Percentiles rank a stretch among this genome's conserved stretches.
These are phyloP conservation scores for Penicillium crustosum DNA, from an alignment of 2,329 filamentous ascomycete genomes.

Conservation along the genomic window DNA sequence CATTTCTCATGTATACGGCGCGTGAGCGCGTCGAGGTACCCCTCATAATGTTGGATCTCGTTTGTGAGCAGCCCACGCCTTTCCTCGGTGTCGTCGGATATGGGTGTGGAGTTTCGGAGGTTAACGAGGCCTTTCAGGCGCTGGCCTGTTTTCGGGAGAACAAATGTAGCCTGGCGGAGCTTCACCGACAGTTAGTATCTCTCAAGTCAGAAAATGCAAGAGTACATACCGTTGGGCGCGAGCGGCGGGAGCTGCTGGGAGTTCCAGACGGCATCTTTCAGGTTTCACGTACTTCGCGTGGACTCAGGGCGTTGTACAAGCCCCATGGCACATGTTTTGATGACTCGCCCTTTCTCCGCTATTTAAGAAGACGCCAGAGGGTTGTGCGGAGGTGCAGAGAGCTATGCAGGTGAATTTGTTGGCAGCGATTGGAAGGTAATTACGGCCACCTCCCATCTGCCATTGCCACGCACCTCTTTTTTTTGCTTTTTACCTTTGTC, in stretches of 20 bases:
- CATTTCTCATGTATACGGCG: slow-evolving; percentile 38
- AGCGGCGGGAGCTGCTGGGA: slow-evolving; percentile 34
- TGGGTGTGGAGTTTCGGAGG: slow-evolving; percentile 56
- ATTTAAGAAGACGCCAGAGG: slow-evolving; percentile 1
- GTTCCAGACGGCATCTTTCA: slow-evolving; percentile 31
- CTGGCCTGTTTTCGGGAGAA: slow-evolving; percentile 82
- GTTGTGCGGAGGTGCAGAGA: slow-evolving; percentile 7
- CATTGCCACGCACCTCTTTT: slow-evolving; percentile 16
- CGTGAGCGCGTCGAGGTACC: slow-evolving; percentile 19
- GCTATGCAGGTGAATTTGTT: slow-evolving; percentile 11
- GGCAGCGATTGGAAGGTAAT: slow-evolving; percentile 1
- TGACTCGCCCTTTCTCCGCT: slow-evolving; percentile 1
- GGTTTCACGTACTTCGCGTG: slow-evolving; percentile 16
- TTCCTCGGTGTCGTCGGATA: slow-evolving; percentile 29
- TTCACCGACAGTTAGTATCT: slow-evolving; percentile 36
- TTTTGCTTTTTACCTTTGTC: not conserved
- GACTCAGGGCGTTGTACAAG: slow-evolving; percentile 12
- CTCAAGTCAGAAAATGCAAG: not conserved
- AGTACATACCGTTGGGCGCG: slow-evolving; percentile 36
- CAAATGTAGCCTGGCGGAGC: slow-evolving; percentile 81
- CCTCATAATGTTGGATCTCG: slow-evolving; percentile 20
- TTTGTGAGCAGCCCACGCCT: slow-evolving; percentile 35
- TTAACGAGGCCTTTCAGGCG: slow-evolving; percentile 78
- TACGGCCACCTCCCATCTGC: slow-evolving; percentile 12
- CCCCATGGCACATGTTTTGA: slow-evolving; percentile 1